These are phyloP conservation scores for Phytophthora palmivora DNA, from an alignment of 352 stramenopile genomes.

Conservation along the genomic window DNA sequence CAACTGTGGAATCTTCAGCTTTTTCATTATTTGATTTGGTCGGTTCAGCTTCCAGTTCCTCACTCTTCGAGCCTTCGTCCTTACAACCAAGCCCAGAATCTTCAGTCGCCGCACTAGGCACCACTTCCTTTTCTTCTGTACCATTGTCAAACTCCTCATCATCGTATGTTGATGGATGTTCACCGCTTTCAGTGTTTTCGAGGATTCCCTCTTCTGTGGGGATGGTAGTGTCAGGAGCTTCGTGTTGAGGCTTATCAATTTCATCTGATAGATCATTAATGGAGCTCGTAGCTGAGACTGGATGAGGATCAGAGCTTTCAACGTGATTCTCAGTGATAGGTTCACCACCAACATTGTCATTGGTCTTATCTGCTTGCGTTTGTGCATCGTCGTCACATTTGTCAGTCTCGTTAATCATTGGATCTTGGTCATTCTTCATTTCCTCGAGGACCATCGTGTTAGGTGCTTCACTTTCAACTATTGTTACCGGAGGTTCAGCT, in stretches of 20 bases:
- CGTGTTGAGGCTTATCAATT: background rate
- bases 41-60: background rate
- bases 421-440: constrained; percentile 1
- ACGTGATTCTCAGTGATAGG: background rate
- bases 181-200: background rate
- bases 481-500: background rate
- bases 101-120: background rate
- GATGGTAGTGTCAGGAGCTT: constrained; percentile 8
- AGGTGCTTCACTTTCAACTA: constrained; percentile 3
- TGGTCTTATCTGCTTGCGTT: constrained; percentile 1
- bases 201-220: constrained; percentile 7
- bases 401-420: background rate
- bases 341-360: too few species aligned
- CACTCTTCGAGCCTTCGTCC: constrained; percentile 6
- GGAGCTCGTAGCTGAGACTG: background rate
- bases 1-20: background rate
- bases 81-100: background rate
- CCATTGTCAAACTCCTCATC: constrained; percentile 36
- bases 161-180: constrained; percentile 21
- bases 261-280: background rate
- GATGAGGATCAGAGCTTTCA: constrained; percentile 2
- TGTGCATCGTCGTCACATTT: background rate
- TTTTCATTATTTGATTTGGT: constrained; percentile 3
- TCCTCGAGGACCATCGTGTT: background rate
- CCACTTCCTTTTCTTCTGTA: constrained; percentile 2